phyloP scores from a whole-genome alignment of 2,329 filamentous ascomycete species.

The Pseudonectria foliicola region DNA sequence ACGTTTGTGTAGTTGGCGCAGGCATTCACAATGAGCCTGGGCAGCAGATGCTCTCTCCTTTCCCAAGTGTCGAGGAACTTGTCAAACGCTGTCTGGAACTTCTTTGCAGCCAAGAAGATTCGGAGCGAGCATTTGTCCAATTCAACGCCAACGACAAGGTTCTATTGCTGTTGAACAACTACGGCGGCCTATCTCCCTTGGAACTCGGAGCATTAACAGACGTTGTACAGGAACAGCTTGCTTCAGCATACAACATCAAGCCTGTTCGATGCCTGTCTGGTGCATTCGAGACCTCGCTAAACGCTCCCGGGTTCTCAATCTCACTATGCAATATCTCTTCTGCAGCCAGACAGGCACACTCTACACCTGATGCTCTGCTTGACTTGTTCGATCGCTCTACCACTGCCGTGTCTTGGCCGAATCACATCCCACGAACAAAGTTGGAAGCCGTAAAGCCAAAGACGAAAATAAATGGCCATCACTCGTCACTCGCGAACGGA shows the following conservation, averaged over 20 bases:
- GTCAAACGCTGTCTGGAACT: slow-evolving; percentile 43
- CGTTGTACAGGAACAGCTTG: slow-evolving; percentile 42
- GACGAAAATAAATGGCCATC: no score
- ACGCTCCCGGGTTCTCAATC: slow-evolving; percentile 49
- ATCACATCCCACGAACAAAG: slow-evolving; percentile 9
- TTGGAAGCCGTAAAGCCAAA: no score
- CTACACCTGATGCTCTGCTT: slow-evolving; percentile 31
- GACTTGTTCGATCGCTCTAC: slow-evolving; percentile 42
- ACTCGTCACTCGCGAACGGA: no score
- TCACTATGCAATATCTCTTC: slow-evolving; percentile 44
- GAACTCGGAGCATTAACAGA: slow-evolving; percentile 49
- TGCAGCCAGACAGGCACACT: slow-evolving; percentile 20
- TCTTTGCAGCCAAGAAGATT: slow-evolving; percentile 42
- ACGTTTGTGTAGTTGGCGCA: slow-evolving; percentile 41
- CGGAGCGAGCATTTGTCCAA: slow-evolving; percentile 45
- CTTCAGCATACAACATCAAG: not conserved
- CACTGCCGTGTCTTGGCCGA: slow-evolving; percentile 44
- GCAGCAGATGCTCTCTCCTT: slow-evolving; percentile 25
- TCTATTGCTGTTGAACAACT: slow-evolving; percentile 50
- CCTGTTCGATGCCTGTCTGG: slow-evolving; percentile 25
- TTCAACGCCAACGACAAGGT: slow-evolving; percentile 37
- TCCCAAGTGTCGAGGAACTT: slow-evolving; percentile 32
- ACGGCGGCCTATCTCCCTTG: slow-evolving; percentile 47
- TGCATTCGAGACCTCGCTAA: slow-evolving; percentile 45
- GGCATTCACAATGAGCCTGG: slow-evolving; percentile 46